A percentile compares a stretch with the other conserved stretches of the same genome.
Evolutionary conservation across 208 protist species (phyloP).

Genomic region (Wallacemonas sp.): DNA sequence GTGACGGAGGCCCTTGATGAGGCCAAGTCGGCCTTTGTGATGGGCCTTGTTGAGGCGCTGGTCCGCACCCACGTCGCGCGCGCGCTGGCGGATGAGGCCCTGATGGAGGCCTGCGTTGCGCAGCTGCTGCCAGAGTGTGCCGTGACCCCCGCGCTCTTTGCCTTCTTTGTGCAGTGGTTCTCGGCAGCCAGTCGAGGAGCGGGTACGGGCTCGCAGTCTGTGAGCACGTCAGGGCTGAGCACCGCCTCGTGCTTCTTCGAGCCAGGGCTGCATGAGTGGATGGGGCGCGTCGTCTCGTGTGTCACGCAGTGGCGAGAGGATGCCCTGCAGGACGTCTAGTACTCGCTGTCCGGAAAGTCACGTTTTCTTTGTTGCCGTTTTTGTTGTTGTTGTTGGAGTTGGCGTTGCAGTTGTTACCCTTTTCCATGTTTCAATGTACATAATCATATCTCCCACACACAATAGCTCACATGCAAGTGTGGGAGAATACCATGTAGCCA

Average conservation of each 20-base stretch:
- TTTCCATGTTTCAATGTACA: no score
- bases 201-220: no score
- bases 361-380: constrained; percentile 1
- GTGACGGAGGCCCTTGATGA: constrained; percentile 56
- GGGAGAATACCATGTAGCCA: no score
- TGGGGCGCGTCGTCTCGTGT: constrained; percentile 53
- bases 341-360: neutral
- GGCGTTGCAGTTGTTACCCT: no score
- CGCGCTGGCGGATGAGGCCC: constrained; percentile 52
- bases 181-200: neutral
- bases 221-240: no score
- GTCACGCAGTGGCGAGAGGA: constrained; percentile 32
- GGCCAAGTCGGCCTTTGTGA: constrained; percentile 60
- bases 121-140: constrained; percentile 61
- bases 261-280: constrained; percentile 77
- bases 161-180: constrained; percentile 58
- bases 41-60: constrained; percentile 66
- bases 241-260: constrained; percentile 38
- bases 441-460: no score
- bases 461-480: no score
- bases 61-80: constrained; percentile 46
- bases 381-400: neutral
- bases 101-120: constrained; percentile 57
- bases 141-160: constrained; percentile 43
- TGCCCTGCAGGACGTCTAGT: neutral